Evolutionary conservation across 1,284 basidiomycete genomes (phyloP).

Genomic region (Meripilus lineatus): DNA sequence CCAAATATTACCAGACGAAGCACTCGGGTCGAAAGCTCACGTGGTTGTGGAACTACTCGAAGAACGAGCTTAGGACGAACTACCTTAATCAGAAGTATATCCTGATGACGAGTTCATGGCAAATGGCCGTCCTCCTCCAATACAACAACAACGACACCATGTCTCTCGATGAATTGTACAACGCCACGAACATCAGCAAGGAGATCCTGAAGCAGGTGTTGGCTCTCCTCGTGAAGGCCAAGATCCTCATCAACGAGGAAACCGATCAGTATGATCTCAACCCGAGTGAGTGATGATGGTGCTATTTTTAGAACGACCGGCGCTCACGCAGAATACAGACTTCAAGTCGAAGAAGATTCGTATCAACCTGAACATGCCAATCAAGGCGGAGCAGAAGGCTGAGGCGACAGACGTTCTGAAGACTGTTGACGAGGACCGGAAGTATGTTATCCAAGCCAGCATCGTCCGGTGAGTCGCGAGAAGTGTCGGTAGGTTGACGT

Average conservation of each 20-base stretch:
- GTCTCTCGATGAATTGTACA: slow-evolving; percentile 74
- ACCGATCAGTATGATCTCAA: slow-evolving; percentile 90
- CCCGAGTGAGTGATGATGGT: slow-evolving; percentile 54
- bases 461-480: slow-evolving; percentile 83
- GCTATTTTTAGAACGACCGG: slow-evolving; percentile 3
- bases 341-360: slow-evolving; percentile 99
- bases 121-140: slow-evolving; percentile 91
- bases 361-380: slow-evolving; percentile 90
- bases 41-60: slow-evolving; percentile 97
- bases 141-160: slow-evolving; percentile 91
- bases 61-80: slow-evolving; percentile 93
- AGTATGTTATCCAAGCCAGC: slow-evolving; percentile 95
- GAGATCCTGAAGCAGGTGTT: slow-evolving; percentile 85
- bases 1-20: slow-evolving; percentile 91
- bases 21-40: slow-evolving; percentile 94
- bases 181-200: slow-evolving; percentile 82
- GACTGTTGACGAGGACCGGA: slow-evolving; percentile 96
- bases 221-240: slow-evolving; percentile 82
- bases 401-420: slow-evolving; percentile 91
- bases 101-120: slow-evolving; percentile 92
- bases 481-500: too few relatives aligned
- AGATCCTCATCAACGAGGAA: slow-evolving; percentile 84
- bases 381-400: slow-evolving; percentile 92
- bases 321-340: slow-evolving; percentile 46
- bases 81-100: slow-evolving; percentile 95